Conservation (phyloP, 345 rosid genomes). For the Salix viminalis region DNA sequence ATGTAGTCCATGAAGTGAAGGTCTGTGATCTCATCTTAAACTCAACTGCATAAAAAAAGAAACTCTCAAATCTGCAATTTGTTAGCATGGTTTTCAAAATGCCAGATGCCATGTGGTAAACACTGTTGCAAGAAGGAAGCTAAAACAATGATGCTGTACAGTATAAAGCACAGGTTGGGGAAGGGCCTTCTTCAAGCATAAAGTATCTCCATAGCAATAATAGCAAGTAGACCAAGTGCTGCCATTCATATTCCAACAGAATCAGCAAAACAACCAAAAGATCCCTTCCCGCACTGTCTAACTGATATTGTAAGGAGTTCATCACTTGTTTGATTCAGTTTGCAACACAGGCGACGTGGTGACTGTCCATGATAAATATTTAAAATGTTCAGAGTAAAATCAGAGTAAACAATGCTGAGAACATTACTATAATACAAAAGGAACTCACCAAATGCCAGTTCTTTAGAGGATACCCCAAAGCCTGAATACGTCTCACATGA, state of each 20-base stretch:
- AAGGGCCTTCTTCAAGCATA: constrained; percentile 28
- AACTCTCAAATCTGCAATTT: constrained; percentile 33
- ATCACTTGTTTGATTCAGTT: constrained; percentile 40
- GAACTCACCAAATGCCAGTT: constrained; percentile 78
- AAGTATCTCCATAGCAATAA: constrained; percentile 15
- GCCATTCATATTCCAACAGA: constrained; percentile 32
- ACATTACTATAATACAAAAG: neutral
- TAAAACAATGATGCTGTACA: constrained; percentile 7
- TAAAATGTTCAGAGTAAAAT: neutral
- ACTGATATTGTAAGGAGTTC: constrained; percentile 57
- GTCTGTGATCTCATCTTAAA: constrained; percentile 24
- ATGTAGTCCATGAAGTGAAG: constrained; percentile 27
- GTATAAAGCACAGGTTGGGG: constrained; percentile 22
- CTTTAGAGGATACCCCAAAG: constrained; percentile 49
- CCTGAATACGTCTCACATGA: constrained; percentile 51
- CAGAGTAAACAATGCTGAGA: neutral
- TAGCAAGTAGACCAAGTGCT: constrained; percentile 12
- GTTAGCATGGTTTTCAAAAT: constrained; percentile 19
- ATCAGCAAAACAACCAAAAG: constrained; percentile 42
- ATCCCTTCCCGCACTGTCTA: constrained; percentile 59
- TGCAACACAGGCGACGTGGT: constrained; percentile 79
- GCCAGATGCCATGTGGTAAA: constrained; percentile 22
- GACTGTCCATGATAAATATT: constrained; percentile 37
- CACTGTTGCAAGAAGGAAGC: constrained; percentile 10
- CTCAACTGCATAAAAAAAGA: constrained; percentile 26